Base-by-base conservation (phyloP, 2,329 filamentous ascomycete species). In the Alternaria angustiovoidea region DNA sequence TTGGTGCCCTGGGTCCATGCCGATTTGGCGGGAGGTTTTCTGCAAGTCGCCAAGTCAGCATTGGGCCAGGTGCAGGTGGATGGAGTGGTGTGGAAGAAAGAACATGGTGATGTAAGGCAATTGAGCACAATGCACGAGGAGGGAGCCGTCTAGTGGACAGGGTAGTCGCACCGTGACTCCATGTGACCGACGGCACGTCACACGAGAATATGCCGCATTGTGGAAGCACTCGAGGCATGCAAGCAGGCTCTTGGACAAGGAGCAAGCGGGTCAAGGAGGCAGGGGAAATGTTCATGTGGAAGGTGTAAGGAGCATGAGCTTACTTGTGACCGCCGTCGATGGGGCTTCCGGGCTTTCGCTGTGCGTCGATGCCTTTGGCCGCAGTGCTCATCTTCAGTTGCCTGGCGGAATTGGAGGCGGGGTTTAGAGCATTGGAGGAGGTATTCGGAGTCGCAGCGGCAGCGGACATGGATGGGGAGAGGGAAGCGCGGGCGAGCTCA, bases 1-100 rank as follows among this genome's bases (percentile, higher is more conserved):
- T 89, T 89, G 54, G 84, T 83, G 69, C 85, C 86, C 71, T 84
- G 81, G 49, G 83, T 82, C 87, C 87, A 89, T 71, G 86, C 86
- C 76, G 86, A 88, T 66, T 84, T 85, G 48, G 83, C 67, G 30
- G 81, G 75, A 77, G 85, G 79, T 81, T 84, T 81, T 78, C 85
- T 82, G 61, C 41, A 46, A 44, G 58, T 39, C 22, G 56, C 36
- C 49, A 48, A 43, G 68, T 78, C 60, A 78, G 75, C 73, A 71
- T 66, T 62, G 66, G 49, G 42, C 47, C 57, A 52, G 57, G 53
- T 56, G 53, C 57, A 46, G 57, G 34, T 48, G 49, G 44, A 39
- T n/a, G 58, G 51, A 48, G 53, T 43, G 34, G 42, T 36, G 44
- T 51, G 57, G 39, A 52, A 46, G 28, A 57, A 48, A 34, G 38